Percentiles rank a stretch among this genome's conserved stretches.
These are phyloP conservation scores for Bipolaris bicolor DNA, from an alignment of 2,329 filamentous ascomycete species.

Conservation along the genomic window DNA sequence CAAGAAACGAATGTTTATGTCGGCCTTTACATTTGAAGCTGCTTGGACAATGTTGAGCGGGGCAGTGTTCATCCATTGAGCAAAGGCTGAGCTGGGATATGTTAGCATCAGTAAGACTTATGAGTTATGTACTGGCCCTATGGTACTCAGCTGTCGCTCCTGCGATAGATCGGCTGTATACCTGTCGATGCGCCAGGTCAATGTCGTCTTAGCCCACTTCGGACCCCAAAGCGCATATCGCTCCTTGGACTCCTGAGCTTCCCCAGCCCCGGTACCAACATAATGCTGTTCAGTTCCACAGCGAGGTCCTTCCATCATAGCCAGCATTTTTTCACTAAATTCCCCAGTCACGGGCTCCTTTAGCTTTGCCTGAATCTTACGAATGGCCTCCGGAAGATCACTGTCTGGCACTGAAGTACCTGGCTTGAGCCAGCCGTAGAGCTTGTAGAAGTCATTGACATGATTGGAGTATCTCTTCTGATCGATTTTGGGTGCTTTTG, in stretches of 20 bases:
- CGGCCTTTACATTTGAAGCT: slow-evolving; percentile 21
- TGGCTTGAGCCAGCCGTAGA: slow-evolving; percentile 36
- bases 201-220: slow-evolving; percentile 34
- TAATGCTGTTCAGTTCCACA: slow-evolving; percentile 36
- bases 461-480: slow-evolving; percentile 31
- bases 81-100: slow-evolving; percentile 29
- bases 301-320: slow-evolving; percentile 32
- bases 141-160: slow-evolving; percentile 25
- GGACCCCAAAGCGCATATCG: slow-evolving; percentile 39
- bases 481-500: slow-evolving; percentile 15
- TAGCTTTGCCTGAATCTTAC: slow-evolving; percentile 36
- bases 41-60: slow-evolving; percentile 30
- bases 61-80: slow-evolving; percentile 31
- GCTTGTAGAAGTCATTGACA: slow-evolving; percentile 39
- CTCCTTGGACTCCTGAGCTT: slow-evolving; percentile 14
- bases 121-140: slow-evolving; percentile 26
- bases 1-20: slow-evolving; percentile 34
- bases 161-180: slow-evolving; percentile 31
- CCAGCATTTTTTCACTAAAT: slow-evolving; percentile 34
- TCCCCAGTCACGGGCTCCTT: slow-evolving; percentile 33
- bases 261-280: slow-evolving; percentile 28
- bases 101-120: neutral
- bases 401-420: slow-evolving; percentile 29
- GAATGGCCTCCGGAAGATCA: slow-evolving; percentile 34
- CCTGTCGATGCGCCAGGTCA: slow-evolving; percentile 38